These are phyloP conservation scores for Sarocladium kiliense DNA, from an alignment of 2,329 filamentous ascomycete species.

Conservation along the genomic window DNA sequence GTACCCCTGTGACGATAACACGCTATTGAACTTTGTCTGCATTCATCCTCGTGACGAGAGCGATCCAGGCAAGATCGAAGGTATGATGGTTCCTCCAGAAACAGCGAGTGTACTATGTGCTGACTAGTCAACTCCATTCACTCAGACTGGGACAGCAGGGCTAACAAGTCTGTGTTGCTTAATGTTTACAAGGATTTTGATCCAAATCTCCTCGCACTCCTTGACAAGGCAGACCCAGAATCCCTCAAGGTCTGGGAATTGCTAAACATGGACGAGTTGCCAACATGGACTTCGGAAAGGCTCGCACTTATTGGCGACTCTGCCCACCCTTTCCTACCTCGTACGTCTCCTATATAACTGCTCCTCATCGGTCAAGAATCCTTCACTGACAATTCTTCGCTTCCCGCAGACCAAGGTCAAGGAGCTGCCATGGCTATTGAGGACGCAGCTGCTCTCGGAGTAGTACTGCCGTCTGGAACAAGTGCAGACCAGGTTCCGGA, in stretches of 20 bases:
- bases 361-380: neutral
- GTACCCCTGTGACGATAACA: constrained; percentile 27
- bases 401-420: constrained; percentile 3
- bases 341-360: neutral
- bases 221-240: constrained; percentile 26
- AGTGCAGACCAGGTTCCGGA: neutral
- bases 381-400: neutral
- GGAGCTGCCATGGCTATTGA: constrained; percentile 9
- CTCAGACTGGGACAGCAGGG: neutral
- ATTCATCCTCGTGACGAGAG: constrained; percentile 23
- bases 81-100: constrained; percentile 21
- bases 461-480: neutral
- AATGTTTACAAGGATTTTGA: constrained; percentile 10
- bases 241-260: constrained; percentile 27
- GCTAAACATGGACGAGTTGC: constrained; percentile 26
- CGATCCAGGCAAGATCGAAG: constrained; percentile 15
- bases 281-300: constrained; percentile 34
- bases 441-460: constrained; percentile 19
- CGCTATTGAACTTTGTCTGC: constrained; percentile 28
- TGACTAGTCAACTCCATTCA: constrained; percentile 11
- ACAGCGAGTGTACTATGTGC: constrained; percentile 17
- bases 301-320: constrained; percentile 58
- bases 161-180: constrained; percentile 14
- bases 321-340: constrained; percentile 61
- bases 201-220: neutral